Percentiles rank a stretch among this genome's conserved stretches.
phyloP scores from a whole-genome alignment of 176 grass and related monocot species.

The Puccinellia tenuiflora region DNA sequence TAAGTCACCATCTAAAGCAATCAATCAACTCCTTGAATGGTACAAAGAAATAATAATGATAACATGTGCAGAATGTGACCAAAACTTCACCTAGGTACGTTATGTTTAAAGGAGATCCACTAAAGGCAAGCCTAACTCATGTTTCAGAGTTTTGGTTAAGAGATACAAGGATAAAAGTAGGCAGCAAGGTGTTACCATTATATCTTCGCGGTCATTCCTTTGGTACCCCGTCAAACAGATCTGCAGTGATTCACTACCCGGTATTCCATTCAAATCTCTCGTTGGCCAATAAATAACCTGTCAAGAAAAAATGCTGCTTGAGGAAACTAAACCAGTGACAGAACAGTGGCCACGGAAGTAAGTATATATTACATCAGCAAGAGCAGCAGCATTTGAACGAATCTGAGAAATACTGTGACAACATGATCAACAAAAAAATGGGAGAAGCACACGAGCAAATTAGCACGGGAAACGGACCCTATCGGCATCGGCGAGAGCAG shows the following conservation, averaged over 20 bases:
- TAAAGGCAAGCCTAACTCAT: not conserved
- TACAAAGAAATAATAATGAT: not conserved
- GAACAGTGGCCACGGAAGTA: not conserved
- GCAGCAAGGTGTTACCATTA: conserved; percentile 50
- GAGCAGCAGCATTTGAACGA: not conserved
- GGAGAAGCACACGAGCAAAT: not conserved
- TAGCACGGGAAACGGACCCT: conserved; percentile 33
- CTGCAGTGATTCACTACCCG: conserved; percentile 41
- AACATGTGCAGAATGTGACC: not conserved
- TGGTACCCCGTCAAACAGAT: conserved; percentile 90
- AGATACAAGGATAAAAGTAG: not conserved
- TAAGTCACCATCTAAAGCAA: not conserved
- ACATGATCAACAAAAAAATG: not conserved
- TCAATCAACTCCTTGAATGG: not conserved
- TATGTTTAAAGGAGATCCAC: not conserved
- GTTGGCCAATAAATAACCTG: conserved; percentile 72
- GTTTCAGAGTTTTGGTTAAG: not conserved
- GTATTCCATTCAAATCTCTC: conserved; percentile 66
- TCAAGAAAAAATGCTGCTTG: not conserved
- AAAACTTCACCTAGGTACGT: not conserved
- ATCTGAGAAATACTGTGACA: not conserved
- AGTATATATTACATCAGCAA: not conserved
- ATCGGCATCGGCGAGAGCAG: conserved; percentile 37
- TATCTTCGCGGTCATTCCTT: conserved; percentile 55
- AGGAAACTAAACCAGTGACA: not conserved